Base-by-base conservation (phyloP, 2,329 filamentous ascomycete genomes). In the Colletotrichum euphorbiae region DNA sequence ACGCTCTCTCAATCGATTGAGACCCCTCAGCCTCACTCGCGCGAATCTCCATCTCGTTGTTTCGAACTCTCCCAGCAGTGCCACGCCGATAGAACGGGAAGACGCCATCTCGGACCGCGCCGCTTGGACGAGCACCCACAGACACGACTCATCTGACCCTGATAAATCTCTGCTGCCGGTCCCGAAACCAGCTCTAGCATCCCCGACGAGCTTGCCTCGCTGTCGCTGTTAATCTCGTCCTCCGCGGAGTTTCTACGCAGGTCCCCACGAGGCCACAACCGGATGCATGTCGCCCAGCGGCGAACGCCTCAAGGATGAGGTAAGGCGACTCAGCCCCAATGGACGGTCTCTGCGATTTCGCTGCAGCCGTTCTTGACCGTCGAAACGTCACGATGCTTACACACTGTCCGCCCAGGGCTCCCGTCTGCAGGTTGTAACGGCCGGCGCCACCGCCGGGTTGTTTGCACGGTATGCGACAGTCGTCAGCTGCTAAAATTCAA, bases 401-500 rank as follows among this genome's bases (percentile, higher is more conserved):
- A 65, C 33, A 21, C 21, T 66, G 61, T 51, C 42, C 48, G 48
- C 42, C 7, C 66, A 87, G 85, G 87, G 87, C 78, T 84, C 87
- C 60, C 83, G 78, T 70, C 78, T 85, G 50, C 87, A 89, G 75
- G 85, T 87, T 69, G 81, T 88, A 57, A 77, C 81, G 51, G 86
- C 87, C 46, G 87, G 87, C 62, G 86, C 84, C 54, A 83, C 84
- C 72, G 93, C 96, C 71, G 96, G 96, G 67, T 87, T 98, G 72
- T 89, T 98, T 71, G 96, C 96, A 62, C 91, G 94, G 91, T 93
- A 85, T 63, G 77, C 63, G n/a, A n/a, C 56, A 57, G 56, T 42
- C 33, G 31, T 42, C 59, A 68, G 28, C 28, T 52, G n/a, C 31
- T 55, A 42, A 28, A 33, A 43, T 15, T 24, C 51, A 33, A 38